Base-by-base conservation (phyloP, 2,329 filamentous ascomycete species). In the Hypoxylon sp. region DNA sequence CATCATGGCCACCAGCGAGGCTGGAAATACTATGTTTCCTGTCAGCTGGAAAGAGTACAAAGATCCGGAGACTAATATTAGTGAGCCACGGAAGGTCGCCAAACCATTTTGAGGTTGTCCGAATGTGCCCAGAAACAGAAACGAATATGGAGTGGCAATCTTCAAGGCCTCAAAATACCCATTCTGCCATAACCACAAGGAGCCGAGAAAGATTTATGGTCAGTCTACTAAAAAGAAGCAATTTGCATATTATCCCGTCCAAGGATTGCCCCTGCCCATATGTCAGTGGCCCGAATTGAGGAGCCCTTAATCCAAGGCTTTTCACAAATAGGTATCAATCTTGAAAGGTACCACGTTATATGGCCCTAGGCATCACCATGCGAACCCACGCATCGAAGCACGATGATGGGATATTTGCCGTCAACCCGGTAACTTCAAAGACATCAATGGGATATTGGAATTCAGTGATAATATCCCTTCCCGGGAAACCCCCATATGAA, bases 31-130 rank as follows among this genome's bases (percentile, higher is more conserved):
- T 63, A 96, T 97, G 91, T 88, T 89, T 65, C 93, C 94, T 2
- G 82, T 96, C 46, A 95, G 87, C 72, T 99, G 94, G 94, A 95
- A 88, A 75, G 93, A 97, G 74, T 96, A 95, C 75, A 82, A 83
- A 67, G 93, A 97, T 75, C 84, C 86, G 0, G 84, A 88, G 66
- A 95, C 88, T 5, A 91, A 91, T 2, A 67, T 78, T 34, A 84
- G 79, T 61, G 94, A 97, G 79, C 75, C 75, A 60, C 86, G 94
- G 70, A 99, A 99, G 78, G 94, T 97, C 51, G 94, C 94, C 13
- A 94, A 95, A 75, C 94, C 94, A 17, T 89, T 89, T 66, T 94
- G 81, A 89, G 51, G 19, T 34, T 19, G 23, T 11, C 20, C n/a
- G n/a, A n/a, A n/a, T n/a, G n/a, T n/a, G n/a, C n/a, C n/a, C n/a